A percentile compares a stretch with the other conserved stretches of the same genome.
Evolutionary conservation across 2,329 filamentous ascomycete species (phyloP).

Genomic region (Arachnomyces sp.): DNA sequence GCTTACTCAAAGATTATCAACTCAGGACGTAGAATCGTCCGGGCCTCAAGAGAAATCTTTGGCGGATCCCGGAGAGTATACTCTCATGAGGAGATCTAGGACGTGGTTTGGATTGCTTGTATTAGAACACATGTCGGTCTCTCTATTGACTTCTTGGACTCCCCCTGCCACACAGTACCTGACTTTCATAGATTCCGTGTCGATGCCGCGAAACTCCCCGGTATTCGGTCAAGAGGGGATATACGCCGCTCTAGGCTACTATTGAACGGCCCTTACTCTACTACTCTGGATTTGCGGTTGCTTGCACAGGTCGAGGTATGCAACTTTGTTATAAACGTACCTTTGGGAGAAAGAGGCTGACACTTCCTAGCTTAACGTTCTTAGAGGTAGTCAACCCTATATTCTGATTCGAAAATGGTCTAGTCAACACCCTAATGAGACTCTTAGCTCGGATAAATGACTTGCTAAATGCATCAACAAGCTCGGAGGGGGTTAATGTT

Average conservation of each 20-base stretch:
- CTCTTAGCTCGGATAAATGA: conserved; percentile 30
- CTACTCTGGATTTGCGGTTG: conserved; percentile 43
- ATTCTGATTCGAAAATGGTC: no score
- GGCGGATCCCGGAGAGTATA: conserved; percentile 19
- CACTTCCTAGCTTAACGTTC: conserved; percentile 31
- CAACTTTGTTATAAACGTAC: conserved; percentile 1
- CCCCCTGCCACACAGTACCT: neutral
- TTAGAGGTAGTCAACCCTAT: conserved; percentile 23
- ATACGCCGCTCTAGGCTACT: conserved; percentile 39
- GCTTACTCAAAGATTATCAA: conserved; percentile 23
- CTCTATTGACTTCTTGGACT: no score
- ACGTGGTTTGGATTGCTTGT: conserved; percentile 48
- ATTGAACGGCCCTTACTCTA: conserved; percentile 36
- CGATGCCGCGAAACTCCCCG: conserved; percentile 38
- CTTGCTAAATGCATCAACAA: conserved; percentile 20
- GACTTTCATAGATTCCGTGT: conserved; percentile 27
- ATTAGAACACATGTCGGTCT: conserved; percentile 40
- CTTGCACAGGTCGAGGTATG: conserved; percentile 44
- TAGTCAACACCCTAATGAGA: neutral
- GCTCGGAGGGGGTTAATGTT: conserved; percentile 28
- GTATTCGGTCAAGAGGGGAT: conserved; percentile 30
- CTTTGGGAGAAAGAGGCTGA: neutral
- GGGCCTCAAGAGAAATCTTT: conserved; percentile 8
- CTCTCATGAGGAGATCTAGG: conserved; percentile 36
- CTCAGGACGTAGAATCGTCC: conserved; percentile 17